Conservation (phyloP, 805 yeast species). For the Suhomyces pyralidae region DNA sequence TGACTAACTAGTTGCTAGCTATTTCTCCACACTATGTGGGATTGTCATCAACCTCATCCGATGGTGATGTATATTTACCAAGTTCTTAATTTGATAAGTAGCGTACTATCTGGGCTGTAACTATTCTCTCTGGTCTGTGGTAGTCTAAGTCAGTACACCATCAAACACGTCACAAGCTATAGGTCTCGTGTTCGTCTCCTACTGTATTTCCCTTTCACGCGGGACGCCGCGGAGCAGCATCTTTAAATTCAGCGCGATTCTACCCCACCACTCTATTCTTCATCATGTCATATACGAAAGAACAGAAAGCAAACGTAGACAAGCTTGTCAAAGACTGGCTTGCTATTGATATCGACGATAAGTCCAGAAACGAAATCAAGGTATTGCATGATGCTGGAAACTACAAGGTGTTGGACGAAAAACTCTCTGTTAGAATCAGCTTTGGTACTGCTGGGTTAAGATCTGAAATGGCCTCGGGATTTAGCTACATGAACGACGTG, state of each 20-base stretch:
- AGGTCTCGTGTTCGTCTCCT: too few species aligned
- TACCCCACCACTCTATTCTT: not conserved
- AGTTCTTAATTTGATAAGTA: too few species aligned
- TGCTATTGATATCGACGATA: constrained; percentile 33
- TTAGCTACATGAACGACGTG: constrained; percentile 81
- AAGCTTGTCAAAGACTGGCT: constrained; percentile 34
- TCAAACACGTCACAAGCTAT: too few species aligned
- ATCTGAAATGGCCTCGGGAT: constrained; percentile 87
- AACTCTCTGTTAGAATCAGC: constrained; percentile 58
- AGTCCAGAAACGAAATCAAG: constrained; percentile 55
- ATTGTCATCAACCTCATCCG: too few species aligned
- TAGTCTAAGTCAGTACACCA: too few species aligned
- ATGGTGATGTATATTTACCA: too few species aligned
- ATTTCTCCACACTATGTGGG: too few species aligned
- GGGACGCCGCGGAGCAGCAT: not conserved
- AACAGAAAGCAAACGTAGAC: constrained; percentile 12
- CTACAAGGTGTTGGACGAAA: constrained; percentile 45
- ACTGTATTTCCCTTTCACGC: not conserved
- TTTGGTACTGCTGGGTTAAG: constrained; percentile 96
- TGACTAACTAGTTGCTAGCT: too few species aligned
- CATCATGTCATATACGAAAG: not conserved
- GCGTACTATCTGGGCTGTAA: too few species aligned
- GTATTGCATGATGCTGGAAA: constrained; percentile 38
- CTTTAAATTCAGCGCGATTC: not conserved
- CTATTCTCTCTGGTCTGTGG: too few species aligned